Evolutionary conservation across 345 rosid genomes (phyloP).

Genomic region (Eutrema japonicum): DNA sequence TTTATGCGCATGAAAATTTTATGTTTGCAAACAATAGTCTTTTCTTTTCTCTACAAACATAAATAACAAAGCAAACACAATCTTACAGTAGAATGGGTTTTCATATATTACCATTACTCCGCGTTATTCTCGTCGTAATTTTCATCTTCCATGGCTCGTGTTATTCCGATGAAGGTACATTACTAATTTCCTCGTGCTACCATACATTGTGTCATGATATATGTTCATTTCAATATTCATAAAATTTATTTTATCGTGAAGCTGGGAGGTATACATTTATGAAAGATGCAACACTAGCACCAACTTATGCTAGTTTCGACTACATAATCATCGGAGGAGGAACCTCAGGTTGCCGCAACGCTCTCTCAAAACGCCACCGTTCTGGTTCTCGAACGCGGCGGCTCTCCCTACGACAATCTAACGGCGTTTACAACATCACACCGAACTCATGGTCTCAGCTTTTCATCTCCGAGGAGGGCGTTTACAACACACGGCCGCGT

Average conservation of each 20-base stretch:
- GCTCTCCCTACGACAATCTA: conserved; percentile 53
- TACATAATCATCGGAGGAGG: conserved; percentile 80
- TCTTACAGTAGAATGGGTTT: background rate
- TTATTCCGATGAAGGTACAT: conserved; percentile 22
- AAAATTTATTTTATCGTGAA: background rate
- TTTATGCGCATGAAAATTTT: background rate
- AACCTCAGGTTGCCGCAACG: conserved; percentile 77
- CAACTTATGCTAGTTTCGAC: conserved; percentile 46
- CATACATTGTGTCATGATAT: too few species aligned
- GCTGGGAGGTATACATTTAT: background rate
- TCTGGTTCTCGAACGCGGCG: conserved; percentile 67
- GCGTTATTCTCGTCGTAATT: background rate
- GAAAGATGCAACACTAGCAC: conserved; percentile 57
- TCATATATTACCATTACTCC: background rate
- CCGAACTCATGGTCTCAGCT: conserved; percentile 54
- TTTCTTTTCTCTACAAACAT: background rate
- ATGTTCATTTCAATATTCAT: background rate
- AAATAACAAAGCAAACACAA: background rate
- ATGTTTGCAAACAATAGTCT: background rate
- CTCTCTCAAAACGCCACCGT: conserved; percentile 59
- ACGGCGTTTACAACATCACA: conserved; percentile 49
- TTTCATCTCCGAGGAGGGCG: conserved; percentile 69
- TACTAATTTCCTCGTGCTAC: background rate
- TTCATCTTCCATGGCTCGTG: conserved; percentile 21
- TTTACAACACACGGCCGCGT: conserved; percentile 61